Conservation (phyloP, 2,329 filamentous ascomycete species). For the Pestalotiopsis sp. region DNA sequence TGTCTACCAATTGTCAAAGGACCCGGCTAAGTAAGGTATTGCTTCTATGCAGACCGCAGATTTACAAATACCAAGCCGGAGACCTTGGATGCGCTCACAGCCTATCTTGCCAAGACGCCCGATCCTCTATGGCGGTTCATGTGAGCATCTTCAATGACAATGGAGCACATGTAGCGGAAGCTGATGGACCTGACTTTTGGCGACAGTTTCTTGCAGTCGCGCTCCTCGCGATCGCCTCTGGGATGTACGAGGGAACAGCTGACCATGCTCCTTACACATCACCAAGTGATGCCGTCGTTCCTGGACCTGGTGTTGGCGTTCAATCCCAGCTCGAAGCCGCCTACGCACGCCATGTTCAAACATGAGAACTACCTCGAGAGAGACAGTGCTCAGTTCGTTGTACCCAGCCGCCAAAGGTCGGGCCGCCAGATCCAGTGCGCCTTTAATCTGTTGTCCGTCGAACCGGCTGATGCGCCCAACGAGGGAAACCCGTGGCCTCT, state of each 20-base stretch:
- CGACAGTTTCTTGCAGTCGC: constrained; percentile 20
- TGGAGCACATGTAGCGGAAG: constrained; percentile 7
- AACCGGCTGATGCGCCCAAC: constrained; percentile 9
- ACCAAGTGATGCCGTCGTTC: constrained; percentile 27
- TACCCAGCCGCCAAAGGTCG: constrained; percentile 16
- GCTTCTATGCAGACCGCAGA: background rate
- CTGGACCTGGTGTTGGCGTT: constrained; percentile 25
- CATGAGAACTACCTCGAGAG: constrained; percentile 21
- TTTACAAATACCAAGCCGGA: background rate
- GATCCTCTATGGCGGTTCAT: constrained; percentile 14
- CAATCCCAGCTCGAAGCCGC: constrained; percentile 12
- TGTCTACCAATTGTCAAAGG: too few species aligned
- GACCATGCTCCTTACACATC: constrained; percentile 20
- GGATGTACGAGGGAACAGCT: constrained; percentile 24
- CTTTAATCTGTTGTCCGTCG: constrained; percentile 23
- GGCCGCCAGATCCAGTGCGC: constrained; percentile 22
- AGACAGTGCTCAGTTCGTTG: constrained; percentile 3
- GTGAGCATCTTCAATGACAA: constrained; percentile 14
- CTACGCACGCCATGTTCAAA: constrained; percentile 18
- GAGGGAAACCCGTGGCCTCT: constrained; percentile 21
- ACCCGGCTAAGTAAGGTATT: background rate
- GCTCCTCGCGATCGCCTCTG: constrained; percentile 17
- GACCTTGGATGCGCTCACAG: background rate
- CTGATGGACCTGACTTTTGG: background rate
- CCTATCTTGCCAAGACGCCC: background rate